Evolutionary conservation across 1,284 basidiomycete genomes (phyloP).

Genomic region (Porodaedalea pini): DNA sequence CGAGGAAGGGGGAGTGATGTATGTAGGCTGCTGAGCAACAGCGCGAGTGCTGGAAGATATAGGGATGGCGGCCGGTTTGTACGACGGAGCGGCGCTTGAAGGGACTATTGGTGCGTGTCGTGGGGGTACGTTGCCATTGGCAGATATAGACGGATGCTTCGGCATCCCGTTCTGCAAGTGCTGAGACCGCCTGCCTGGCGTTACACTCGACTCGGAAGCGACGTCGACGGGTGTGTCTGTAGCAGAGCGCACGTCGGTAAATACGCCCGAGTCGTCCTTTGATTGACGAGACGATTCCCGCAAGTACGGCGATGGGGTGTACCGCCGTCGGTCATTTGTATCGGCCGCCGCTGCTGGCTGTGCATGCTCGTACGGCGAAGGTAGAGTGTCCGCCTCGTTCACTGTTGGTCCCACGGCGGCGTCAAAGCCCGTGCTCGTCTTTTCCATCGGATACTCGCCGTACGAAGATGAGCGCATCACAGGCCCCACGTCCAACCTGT

Average conservation of each 20-base stretch:
- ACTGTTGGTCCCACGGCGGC: constrained; percentile 10
- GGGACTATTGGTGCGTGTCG: constrained; percentile 11
- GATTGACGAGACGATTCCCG: constrained; percentile 14
- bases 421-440: constrained; percentile 7
- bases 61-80: constrained; percentile 13
- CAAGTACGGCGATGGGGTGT: neutral
- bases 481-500: neutral
- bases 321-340: neutral
- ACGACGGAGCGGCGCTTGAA: constrained; percentile 11
- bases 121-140: constrained; percentile 6
- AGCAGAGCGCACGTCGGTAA: constrained; percentile 10
- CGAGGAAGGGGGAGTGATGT: constrained; percentile 56
- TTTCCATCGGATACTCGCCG: constrained; percentile 10
- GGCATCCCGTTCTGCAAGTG: constrained; percentile 5
- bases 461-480: constrained; percentile 5
- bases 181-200: constrained; percentile 2
- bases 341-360: neutral
- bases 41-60: constrained; percentile 59
- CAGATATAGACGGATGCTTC: constrained; percentile 11
- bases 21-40: constrained; percentile 71
- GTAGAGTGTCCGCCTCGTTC: neutral
- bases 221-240: constrained; percentile 8
- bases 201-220: constrained; percentile 8
- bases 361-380: constrained; percentile 5
- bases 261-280: constrained; percentile 14